Percentiles rank a stretch among this genome's conserved stretches.
These are phyloP conservation scores for Alternaria postmessia DNA, from an alignment of 2,329 filamentous ascomycete species.

Conservation along the genomic window DNA sequence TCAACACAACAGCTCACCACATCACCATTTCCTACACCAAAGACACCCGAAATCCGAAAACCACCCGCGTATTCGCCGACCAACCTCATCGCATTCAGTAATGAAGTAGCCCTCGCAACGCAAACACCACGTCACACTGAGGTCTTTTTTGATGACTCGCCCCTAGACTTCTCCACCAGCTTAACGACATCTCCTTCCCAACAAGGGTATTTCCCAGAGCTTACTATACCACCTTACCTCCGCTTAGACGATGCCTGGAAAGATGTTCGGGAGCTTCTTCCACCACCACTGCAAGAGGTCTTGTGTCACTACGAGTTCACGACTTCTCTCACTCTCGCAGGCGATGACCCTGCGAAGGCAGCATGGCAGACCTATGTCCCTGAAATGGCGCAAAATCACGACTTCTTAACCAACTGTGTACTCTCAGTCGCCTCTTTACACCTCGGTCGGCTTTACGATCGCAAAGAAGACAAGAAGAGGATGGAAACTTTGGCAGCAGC, in stretches of 20 bases:
- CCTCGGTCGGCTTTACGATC: conserved; percentile 50
- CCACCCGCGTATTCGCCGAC: conserved; percentile 2
- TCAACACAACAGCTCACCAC: conserved; percentile 8
- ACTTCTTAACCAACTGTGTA: conserved; percentile 57
- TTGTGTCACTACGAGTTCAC: conserved; percentile 47
- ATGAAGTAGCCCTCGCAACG: conserved; percentile 15
- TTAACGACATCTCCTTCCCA: neutral
- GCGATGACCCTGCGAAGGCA: conserved; percentile 41
- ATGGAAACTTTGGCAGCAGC: conserved; percentile 43
- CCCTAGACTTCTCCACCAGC: neutral
- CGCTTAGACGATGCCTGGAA: conserved; percentile 42
- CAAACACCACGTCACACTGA: conserved; percentile 21
- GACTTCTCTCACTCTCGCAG: conserved; percentile 41
- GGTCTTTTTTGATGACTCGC: conserved; percentile 9
- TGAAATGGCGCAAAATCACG: conserved; percentile 52
- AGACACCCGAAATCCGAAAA: conserved; percentile 2
- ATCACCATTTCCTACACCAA: conserved; percentile 10
- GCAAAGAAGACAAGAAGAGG: conserved; percentile 24
- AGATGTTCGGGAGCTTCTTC: conserved; percentile 33
- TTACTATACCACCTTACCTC: conserved; percentile 31
- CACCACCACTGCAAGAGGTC: conserved; percentile 35
- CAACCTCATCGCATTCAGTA: conserved; percentile 10
- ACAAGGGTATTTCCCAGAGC: conserved; percentile 10
- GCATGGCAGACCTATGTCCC: conserved; percentile 46
- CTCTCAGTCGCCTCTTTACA: conserved; percentile 58